Conservation (phyloP, 257 asterid genomes). For the Solanum chaucha region DNA sequence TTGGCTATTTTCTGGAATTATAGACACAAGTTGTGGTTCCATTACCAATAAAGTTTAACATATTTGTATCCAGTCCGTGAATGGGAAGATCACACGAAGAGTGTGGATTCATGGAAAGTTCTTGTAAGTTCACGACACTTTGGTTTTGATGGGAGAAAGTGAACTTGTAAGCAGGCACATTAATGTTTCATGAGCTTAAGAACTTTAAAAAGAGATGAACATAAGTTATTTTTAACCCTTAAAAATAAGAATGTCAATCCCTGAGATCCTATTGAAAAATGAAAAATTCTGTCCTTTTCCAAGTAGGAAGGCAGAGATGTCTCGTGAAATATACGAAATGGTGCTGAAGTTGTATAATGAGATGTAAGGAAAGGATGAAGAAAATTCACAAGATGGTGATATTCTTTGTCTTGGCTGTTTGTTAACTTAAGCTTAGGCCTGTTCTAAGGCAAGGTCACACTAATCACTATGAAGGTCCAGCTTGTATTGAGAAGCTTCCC, state of each 20-base stretch:
- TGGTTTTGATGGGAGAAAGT: not conserved
- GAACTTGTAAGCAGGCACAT: not conserved
- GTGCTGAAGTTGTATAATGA: not conserved
- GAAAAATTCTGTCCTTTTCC: not conserved
- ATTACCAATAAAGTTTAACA: not conserved
- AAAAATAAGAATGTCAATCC: not conserved
- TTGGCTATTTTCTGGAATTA: too few relatives aligned
- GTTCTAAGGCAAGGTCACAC: not conserved
- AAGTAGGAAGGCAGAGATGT: not conserved
- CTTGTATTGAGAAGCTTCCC: not conserved
- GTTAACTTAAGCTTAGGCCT: not conserved
- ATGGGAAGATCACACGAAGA: not conserved
- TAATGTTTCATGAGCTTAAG: not conserved
- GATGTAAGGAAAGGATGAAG: not conserved
- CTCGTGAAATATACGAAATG: not conserved
- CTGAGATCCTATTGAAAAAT: not conserved
- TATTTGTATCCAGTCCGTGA: not conserved
- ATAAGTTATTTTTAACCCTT: not conserved
- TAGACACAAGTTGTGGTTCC: not conserved
- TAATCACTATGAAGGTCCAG: not conserved
- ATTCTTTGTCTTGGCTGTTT: not conserved
- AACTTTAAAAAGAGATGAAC: not conserved
- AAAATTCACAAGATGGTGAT: not conserved
- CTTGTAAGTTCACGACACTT: slow-evolving; percentile 37
- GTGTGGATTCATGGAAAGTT: slow-evolving; percentile 93